phyloP scores from a whole-genome alignment of 768 basidiomycete species.

The Boletales sp. region DNA sequence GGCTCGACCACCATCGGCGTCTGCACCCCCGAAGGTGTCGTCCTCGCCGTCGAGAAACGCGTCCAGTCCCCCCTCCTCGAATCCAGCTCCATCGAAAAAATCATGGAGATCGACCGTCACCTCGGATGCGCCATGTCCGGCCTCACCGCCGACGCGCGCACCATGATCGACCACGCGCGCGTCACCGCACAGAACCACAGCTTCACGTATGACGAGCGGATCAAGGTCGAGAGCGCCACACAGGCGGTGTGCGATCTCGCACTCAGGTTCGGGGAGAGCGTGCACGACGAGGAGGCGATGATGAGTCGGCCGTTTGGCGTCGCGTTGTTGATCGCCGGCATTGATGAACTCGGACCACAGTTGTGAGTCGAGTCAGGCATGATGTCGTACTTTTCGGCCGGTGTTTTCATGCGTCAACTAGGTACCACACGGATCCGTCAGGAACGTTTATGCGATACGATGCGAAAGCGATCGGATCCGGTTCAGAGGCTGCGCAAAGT shows the following conservation, averaged over 20 bases:
- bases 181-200: conserved; percentile 94
- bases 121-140: conserved; percentile 98
- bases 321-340: conserved; percentile 93
- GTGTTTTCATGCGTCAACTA: conserved; percentile 28
- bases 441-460: conserved; percentile 96
- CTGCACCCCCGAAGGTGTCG: conserved; percentile 82
- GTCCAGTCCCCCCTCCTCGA: conserved; percentile 96
- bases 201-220: conserved; percentile 95
- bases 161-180: conserved; percentile 99
- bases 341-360: conserved; percentile 94
- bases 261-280: conserved; percentile 95
- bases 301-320: conserved; percentile 99
- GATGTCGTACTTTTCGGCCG: conserved; percentile 2
- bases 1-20: conserved; percentile 98
- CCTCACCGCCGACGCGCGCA: conserved; percentile 95
- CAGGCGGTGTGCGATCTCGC: conserved; percentile 99
- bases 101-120: conserved; percentile 98
- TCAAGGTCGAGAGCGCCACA: conserved; percentile 96
- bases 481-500: conserved; percentile 95
- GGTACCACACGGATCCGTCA: conserved; percentile 97
- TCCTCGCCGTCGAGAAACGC: conserved; percentile 97
- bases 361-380: conserved; percentile 52
- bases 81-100: conserved; percentile 95
- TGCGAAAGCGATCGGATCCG: conserved; percentile 97
- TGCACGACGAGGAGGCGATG: conserved; percentile 97